A percentile compares a stretch with the other conserved stretches of the same genome.
phyloP scores from a whole-genome alignment of 2,329 filamentous ascomycete species.

The Ophioceras dolichostomum region DNA sequence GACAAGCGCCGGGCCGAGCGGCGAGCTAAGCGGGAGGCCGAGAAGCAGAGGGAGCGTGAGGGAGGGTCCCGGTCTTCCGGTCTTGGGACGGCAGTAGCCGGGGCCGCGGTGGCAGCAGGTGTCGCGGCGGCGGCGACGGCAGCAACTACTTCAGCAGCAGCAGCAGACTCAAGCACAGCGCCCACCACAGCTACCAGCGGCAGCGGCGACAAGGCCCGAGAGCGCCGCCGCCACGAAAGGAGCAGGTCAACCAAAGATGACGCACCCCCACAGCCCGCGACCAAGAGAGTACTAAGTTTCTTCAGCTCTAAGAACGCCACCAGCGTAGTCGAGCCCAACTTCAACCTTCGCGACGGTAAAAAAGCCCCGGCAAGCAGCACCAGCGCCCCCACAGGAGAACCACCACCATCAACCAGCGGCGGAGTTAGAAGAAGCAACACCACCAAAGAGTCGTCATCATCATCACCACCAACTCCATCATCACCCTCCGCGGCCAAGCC shows the following conservation, averaged over 20 bases:
- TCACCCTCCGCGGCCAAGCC: background rate
- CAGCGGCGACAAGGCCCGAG: background rate
- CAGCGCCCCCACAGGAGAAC: background rate
- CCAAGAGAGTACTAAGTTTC: constrained; percentile 12
- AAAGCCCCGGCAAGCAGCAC: constrained; percentile 2
- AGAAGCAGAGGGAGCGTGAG: constrained; percentile 16
- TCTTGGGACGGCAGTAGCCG: too few relatives aligned
- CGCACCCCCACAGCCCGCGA: constrained; percentile 6
- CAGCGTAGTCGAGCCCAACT: constrained; percentile 14
- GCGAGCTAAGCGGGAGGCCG: constrained; percentile 19
- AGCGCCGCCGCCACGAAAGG: background rate
- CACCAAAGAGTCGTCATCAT: background rate
- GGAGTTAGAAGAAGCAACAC: constrained; percentile 4
- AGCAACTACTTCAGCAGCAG: constrained; percentile 2
- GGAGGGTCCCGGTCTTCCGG: too few relatives aligned
- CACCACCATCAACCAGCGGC: background rate
- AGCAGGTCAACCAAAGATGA: constrained; percentile 1
- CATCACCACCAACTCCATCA: background rate
- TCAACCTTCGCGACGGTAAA: constrained; percentile 21
- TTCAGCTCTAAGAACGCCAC: constrained; percentile 16
- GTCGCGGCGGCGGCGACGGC: background rate
- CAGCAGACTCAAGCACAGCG: constrained; percentile 4
- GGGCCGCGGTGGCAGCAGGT: constrained; percentile 1
- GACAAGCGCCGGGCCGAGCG: constrained; percentile 37
- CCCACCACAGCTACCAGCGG: too few relatives aligned